Percentiles rank a stretch among this genome's conserved stretches.
These are phyloP conservation scores for Monilinia polystroma DNA, from an alignment of 2,329 filamentous ascomycete genomes.

Conservation along the genomic window DNA sequence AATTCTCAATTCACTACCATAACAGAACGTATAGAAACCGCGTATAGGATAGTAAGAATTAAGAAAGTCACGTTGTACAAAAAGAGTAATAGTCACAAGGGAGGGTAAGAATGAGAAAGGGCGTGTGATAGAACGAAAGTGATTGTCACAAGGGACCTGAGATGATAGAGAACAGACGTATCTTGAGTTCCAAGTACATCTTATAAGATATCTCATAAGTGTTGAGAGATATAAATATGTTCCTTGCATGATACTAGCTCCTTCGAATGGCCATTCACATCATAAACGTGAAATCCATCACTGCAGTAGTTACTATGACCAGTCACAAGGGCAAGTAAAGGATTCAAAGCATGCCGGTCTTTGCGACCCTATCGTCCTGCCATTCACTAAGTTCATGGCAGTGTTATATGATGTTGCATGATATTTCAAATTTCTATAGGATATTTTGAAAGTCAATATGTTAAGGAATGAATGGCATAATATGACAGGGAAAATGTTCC, in stretches of 20 bases:
- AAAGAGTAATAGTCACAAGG: too few species aligned
- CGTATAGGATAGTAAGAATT: not conserved
- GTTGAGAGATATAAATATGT: not conserved
- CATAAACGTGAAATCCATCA: not conserved
- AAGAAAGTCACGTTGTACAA: too few species aligned
- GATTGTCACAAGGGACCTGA: not conserved
- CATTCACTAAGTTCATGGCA: not conserved
- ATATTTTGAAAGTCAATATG: not conserved
- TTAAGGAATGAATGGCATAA: not conserved
- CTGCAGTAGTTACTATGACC: not conserved
- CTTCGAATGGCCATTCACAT: not conserved
- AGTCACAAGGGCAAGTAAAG: not conserved
- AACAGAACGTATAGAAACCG: not conserved
- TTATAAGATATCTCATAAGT: not conserved
- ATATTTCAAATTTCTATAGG: not conserved
- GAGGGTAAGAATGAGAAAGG: not conserved
- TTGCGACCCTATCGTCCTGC: not conserved
- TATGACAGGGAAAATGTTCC: conserved; percentile 11
- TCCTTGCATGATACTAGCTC: not conserved
- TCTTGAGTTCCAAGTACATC: not conserved
- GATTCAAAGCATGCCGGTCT: not conserved
- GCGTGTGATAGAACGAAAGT: not conserved
- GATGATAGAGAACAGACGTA: not conserved
- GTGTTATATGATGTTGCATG: not conserved
- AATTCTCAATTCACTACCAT: not conserved